Evolutionary conservation across 2,329 filamentous ascomycete species (phyloP), one percentile per base, ranked within the genome.

Genomic region (Diaporthe helianthi): DNA sequence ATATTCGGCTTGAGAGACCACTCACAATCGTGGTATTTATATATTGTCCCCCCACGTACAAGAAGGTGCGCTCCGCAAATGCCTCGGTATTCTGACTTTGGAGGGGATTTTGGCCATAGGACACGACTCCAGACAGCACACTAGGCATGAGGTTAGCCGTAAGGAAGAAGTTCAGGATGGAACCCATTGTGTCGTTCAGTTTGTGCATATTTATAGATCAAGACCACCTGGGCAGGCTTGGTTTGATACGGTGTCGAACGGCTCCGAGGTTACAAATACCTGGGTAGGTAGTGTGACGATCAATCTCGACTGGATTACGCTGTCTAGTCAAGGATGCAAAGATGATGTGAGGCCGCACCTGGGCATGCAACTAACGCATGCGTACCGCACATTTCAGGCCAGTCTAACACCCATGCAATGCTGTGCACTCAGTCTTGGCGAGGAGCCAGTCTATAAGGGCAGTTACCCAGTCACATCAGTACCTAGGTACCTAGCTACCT

Each of bases 21-120:
- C 44, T 49, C 15, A 63, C 58, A 7, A 49, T 33, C 13, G 58
- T n/a, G n/a, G n/a, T 15, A 7, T 64, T 64, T 1, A 41, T 29
- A 47, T 68, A 68, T 31, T 68, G 36, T 4, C 66, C 66, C 2
- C 66, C 66, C 0, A 68, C 58, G 5, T 64, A 64, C 8, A 68
- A 64, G 19, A 47, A 64, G 1, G 58, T 49, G 4, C 58, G 26
- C 58, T 49, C 58, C 2, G 58, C 44, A 8, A 19, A 22, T 49
- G 58, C n/a, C 29, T 63, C 58, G 1, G 22, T 49, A 2, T 12
- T 33, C 12, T 19, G n/a, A 41, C 29, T 9, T 7, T 29, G n/a
- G 12, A 22, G 13, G 8, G 26, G 3, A 15, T 9, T 26, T 19
- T 63, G 41, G 4, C 7, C 44, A 17, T 17, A 31, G 7, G 58